Base-by-base conservation (phyloP, 2,329 filamentous ascomycete genomes). In the Hymenoscyphus fraxineus region DNA sequence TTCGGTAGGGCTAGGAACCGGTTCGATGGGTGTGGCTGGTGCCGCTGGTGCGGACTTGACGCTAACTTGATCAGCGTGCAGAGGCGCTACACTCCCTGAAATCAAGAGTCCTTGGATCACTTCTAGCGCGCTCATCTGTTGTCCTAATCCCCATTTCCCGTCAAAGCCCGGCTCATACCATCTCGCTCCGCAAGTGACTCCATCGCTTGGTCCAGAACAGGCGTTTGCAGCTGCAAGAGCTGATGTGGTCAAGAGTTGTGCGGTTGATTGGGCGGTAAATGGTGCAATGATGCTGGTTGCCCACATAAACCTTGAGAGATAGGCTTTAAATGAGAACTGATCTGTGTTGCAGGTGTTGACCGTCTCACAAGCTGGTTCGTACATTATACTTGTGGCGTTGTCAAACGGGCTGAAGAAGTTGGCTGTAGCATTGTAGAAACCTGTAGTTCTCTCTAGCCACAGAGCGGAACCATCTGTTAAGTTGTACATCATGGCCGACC, bases 261-360 rank as follows among this genome's bases (percentile, higher is more conserved):
- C 77, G 58, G 89, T 79, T 4, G 78, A 76, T 3, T 76, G 62
- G 2, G 77, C 76, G 22, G 87, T 82, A 22, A 80, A 81, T 10
- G 87, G 85, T 65, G 86, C 79, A 76, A 88, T 79, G 60, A 81
- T 73, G 40, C 84, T 80, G 3, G 85, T 81, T 57, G 82, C 80
- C 77, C 82, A 88, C 78, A 89, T 83, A 78, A 87, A 88, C 62
- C 87, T 85, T 32, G 86, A 80, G 38, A 89, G 80, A 73, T 87
- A 88, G 55, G 82, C 87, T 77, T 91, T 92, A 82, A 88, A 89
- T 9, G 84, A 85, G 70, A 81, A 83, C 80, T 88, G 86, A 75
- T 90, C 88, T 59, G 77, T 80, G 73, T 85, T 83, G 76, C 89
- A 92, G 0, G 73, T 79, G 61, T 77, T 76, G 65, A 79, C 76